These are phyloP conservation scores for Suhomyces bribrorum DNA, from an alignment of 1,139 yeast species.

Conservation along the genomic window DNA sequence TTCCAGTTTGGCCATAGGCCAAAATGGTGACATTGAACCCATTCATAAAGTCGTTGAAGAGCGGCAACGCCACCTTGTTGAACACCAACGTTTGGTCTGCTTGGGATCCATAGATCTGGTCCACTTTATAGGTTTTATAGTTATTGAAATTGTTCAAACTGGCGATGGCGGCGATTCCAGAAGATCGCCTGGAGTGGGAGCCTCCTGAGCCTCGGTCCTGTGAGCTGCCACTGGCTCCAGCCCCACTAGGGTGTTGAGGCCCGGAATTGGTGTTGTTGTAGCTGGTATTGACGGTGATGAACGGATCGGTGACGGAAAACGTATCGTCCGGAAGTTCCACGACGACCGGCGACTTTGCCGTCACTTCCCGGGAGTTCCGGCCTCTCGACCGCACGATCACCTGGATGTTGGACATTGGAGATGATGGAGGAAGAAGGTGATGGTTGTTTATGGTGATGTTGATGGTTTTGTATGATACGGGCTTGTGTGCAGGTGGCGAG, in stretches of 20 bases:
- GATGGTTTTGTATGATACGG: not conserved
- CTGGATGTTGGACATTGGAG: slow-evolving; percentile 54
- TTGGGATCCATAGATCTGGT: slow-evolving; percentile 71
- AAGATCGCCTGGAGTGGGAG: slow-evolving; percentile 4
- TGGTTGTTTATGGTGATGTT: not conserved
- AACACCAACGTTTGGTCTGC: slow-evolving; percentile 64
- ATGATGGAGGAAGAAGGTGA: slow-evolving; percentile 1
- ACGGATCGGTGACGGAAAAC: slow-evolving; percentile 38
- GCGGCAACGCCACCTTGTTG: slow-evolving; percentile 63
- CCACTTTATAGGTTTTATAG: slow-evolving; percentile 62
- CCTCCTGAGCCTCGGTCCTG: not conserved
- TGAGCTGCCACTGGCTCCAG: slow-evolving; percentile 1
- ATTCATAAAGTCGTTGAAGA: slow-evolving; percentile 60
- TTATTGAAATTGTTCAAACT: slow-evolving; percentile 15
- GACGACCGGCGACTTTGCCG: slow-evolving; percentile 71
- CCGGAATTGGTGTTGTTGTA: slow-evolving; percentile 21
- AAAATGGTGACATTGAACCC: slow-evolving; percentile 80
- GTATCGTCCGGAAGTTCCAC: slow-evolving; percentile 59
- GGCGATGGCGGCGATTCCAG: slow-evolving; percentile 3
- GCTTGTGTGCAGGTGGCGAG: slow-evolving; percentile 1
- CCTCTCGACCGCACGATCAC: slow-evolving; percentile 91
- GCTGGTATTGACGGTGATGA: slow-evolving; percentile 43
- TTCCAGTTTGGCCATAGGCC: slow-evolving; percentile 90
- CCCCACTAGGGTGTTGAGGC: not conserved
- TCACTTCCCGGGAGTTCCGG: slow-evolving; percentile 68